Evolutionary conservation across 345 rosid species (phyloP), one percentile per base, ranked within the genome.

Genomic region (Firmiana major): DNA sequence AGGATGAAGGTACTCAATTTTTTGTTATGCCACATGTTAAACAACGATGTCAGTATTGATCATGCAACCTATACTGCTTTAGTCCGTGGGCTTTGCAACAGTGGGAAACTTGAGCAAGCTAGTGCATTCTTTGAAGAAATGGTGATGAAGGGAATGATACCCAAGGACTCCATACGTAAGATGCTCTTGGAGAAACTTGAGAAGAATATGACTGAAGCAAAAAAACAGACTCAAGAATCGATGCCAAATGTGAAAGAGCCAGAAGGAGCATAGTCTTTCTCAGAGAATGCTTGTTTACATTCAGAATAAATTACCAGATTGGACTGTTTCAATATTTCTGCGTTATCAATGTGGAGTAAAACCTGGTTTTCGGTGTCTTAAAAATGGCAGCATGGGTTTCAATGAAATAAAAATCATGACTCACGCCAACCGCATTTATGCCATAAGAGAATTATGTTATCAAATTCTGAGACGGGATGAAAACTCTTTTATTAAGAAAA

Each of bases 71-170:
- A 90, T 73, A 63, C 81, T n/a, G 85, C 85, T 72, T 81, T 94
- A 78, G 87, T 88, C 54, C 78, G 77, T 28, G 92, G 91, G 66
- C 85, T 94, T 36, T 81, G 90, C 77, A 80, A 72, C 54, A 82
- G 91, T 45, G 93, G 93, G 65, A 85, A 88, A 63, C 82, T 92
- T 38, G 89, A 87, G 68, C 84, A 76, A 77, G 94, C 97, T 53
- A 89, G 88, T 83, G 82, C 78, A 34, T 91, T 88, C 87, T 91
- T 91, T 54, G 88, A 93, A 73, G 97, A 91, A 53, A 83, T 83
- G 38, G 82, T 89, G 48, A 63, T 74, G n/a, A 94, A 87, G 84
- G 94, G 92, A 76, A 84, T 91, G 92, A 73, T 84, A 75, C 97
- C 93, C 19, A 57, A 75, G 82, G 89, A 87, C 53, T 75, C 82